These are phyloP conservation scores for Calonectria leucothoes DNA, from an alignment of 2,329 filamentous ascomycete species.

Conservation along the genomic window DNA sequence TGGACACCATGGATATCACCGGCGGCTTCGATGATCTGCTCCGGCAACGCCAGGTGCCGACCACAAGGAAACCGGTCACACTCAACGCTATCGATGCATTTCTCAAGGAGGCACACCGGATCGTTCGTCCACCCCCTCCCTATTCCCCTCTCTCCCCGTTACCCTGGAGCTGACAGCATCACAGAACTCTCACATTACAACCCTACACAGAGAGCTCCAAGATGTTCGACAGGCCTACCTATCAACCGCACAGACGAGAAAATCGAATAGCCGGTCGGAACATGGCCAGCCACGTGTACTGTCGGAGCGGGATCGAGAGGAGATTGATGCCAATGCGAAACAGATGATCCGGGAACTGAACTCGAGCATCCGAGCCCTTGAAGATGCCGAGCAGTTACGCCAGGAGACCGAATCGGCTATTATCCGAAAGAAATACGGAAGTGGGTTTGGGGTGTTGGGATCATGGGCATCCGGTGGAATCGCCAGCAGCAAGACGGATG, in stretches of 20 bases:
- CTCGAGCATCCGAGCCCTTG: slow-evolving; percentile 80
- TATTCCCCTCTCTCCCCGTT: slow-evolving; percentile 20
- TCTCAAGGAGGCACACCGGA: slow-evolving; percentile 92
- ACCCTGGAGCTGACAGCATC: slow-evolving; percentile 29
- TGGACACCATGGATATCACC: slow-evolving; percentile 70
- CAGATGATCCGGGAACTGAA: slow-evolving; percentile 87
- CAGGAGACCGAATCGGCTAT: slow-evolving; percentile 79
- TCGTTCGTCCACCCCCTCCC: slow-evolving; percentile 68
- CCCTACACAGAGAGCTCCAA: slow-evolving; percentile 82
- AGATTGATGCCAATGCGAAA: slow-evolving; percentile 89
- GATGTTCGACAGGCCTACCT: slow-evolving; percentile 92
- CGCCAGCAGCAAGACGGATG: slow-evolving; percentile 62
- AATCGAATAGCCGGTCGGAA: slow-evolving; percentile 61
- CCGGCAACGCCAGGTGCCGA: slow-evolving; percentile 65
- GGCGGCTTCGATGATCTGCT: slow-evolving; percentile 76
- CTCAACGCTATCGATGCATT: slow-evolving; percentile 80
- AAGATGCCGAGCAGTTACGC: slow-evolving; percentile 84
- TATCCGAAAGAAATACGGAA: slow-evolving; percentile 76
- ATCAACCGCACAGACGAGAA: slow-evolving; percentile 77
- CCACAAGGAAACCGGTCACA: slow-evolving; percentile 53
- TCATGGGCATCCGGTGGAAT: slow-evolving; percentile 73
- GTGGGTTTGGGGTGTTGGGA: slow-evolving; percentile 72
- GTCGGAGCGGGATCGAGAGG: slow-evolving; percentile 84
- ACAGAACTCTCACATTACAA: slow-evolving; percentile 86
- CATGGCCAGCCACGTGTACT: slow-evolving; percentile 67